Base-by-base conservation (phyloP, 176 grass and related monocot species). In the Raddia distichophylla region DNA sequence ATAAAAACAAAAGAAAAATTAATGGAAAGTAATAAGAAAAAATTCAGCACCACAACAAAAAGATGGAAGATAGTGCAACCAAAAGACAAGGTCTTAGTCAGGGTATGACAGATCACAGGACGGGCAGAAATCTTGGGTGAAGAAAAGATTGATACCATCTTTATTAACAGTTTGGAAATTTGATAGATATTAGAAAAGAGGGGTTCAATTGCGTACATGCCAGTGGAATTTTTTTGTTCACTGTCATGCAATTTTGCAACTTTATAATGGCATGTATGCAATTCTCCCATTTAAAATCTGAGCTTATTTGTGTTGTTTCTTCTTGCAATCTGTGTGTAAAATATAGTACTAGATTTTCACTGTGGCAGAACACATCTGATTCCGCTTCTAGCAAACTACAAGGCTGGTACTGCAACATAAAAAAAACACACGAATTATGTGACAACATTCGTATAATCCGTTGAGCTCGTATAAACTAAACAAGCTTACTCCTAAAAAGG, bases 381-480 rank as follows among this genome's bases (percentile, higher is more conserved):
- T 82, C 54, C 70, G 67, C 2, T 20, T 81, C 42, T 71, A 71
- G 6, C 51, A 71, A 60, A 60, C 55, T 61, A 56, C 7, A 44
- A 14, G 44, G 67, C 44, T 62, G 71, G 55, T 72, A 82, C 3
- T 20, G 10, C 17, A 55, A 34, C 48, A 79, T 79, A 34, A 35
- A 79, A 47, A 67, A 67, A 75, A 35, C 11, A 49, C 10, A 6
- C 16, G 16, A 15, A 61, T n/a, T 11, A 82, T 82, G 45, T 51
- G 56, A 63, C 47, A 67, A 19, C 27, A 82, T 72, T 72, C 44
- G 51, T 19, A 72, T 81, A 70, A 37, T 37, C 18, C 52, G 73
- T 82, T 73, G 49, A 63, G 69, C 44, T 61, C 69, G 52, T 51
- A 6, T 17, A 73, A 64, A 15, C 69, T 17, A 73, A 64, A 15